Evolutionary conservation across 345 rosid genomes (phyloP), one percentile per base, ranked within the genome.

Genomic region (Clarkia xantiana): DNA sequence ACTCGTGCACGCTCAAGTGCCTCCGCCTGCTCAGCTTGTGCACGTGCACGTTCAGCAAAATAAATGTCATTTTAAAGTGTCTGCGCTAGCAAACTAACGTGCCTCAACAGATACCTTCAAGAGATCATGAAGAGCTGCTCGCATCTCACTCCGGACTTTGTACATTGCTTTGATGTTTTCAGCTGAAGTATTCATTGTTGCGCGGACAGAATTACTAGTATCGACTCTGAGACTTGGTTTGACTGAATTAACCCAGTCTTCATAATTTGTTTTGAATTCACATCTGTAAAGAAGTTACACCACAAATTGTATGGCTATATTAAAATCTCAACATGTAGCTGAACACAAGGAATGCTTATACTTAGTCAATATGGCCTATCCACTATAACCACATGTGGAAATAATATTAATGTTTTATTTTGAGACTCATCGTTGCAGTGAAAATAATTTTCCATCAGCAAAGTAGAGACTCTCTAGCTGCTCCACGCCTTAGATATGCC

Each of bases 401-500:
- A 13, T 48, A 38, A 23, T 22, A 14, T 9, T 19, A 18, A 25
- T 15, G 12, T 15, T 34, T 13, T 23, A 17, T 13, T 14, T 58
- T 55, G 51, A 42, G 11, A 14, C 49, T 34, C 73, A 87, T 95
- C 95, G 82, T 66, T 80, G 87, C 43, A 89, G 64, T 34, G 78
- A 66, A 62, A 75, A n/a, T n/a, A n/a, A n/a, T n/a, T n/a, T n/a
- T n/a, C n/a, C n/a, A n/a, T n/a, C n/a, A n/a, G n/a, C 65, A 58
- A 29, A 68, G 58, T 55, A 90, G 95, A 5, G 94, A 73, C 72
- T 86, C 97, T 55, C 90, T 79, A 46, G 95, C 94, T 3, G 95
- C 75, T 65, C 95, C 97, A 25, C 94, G 88, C 63, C 97, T 82
- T 65, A 90, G 52, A 69, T 86, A 86, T 3, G 95, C 95, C 75